Evolutionary conservation across 2,329 filamentous ascomycete species (phyloP), one percentile per base, ranked within the genome.

Genomic region (Phaeoacremonium minimum): DNA sequence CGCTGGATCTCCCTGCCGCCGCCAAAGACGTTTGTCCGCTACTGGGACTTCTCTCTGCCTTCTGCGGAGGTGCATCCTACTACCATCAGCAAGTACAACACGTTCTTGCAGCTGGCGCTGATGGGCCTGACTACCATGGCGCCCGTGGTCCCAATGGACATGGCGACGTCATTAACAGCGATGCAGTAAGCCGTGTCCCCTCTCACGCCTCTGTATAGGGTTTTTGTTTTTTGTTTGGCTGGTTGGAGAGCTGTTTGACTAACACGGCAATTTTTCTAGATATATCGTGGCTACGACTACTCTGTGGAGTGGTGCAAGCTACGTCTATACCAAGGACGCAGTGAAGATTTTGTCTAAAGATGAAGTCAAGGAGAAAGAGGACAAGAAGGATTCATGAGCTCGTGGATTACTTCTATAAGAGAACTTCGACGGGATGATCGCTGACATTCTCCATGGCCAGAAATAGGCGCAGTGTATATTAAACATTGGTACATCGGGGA

Each of bases 31-130:
- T 87, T 96, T 61, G 66, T 76, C 14, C 73, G 93, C 14, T 98
- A 97, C 63, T 98, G 93, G 93, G 93, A 98, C 63, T 97, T 98
- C 56, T 91, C 86, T 4, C 74, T 98, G 12, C 93, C 87, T 3
- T 87, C 82, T 28, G 87, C 87, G 4, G 87, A 93, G 61, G 87
- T 94, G 6, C 83, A 80, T 42, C 87, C 87, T 1, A 93, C 87
- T 0, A 83, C 75, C 2, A 87, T 94, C 43, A 89, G 84, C 63
- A 94, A 94, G 67, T 83, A 89, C 61, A 98, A 98, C 63, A 98
- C 93, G 0, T 89, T 94, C 30, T 65, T 97, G 49, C 93, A 98
- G 59, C 69, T 98, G 15, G 80, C 83, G 5, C 74, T 98, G 11
- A 85, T 98, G 51, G 91, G 90, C 14, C 75, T 83, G 9, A 90